Evolutionary conservation across 805 yeast genomes (phyloP).

Genomic region (Candida oleophila): DNA sequence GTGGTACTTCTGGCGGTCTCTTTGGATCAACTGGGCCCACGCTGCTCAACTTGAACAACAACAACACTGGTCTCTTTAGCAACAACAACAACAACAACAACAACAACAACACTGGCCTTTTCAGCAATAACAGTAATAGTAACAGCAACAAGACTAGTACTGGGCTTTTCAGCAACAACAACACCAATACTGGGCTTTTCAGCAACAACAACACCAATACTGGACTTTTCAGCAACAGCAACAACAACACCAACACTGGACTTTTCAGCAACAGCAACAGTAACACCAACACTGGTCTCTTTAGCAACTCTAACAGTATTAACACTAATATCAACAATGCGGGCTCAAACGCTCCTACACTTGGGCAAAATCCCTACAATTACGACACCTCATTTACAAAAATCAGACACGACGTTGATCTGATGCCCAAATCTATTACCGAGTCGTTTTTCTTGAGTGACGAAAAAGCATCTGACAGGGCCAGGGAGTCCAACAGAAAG

Average conservation of each 20-base stretch:
- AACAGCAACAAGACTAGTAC: conserved; percentile 5
- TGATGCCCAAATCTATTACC: conserved; percentile 36
- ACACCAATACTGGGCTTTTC: neutral
- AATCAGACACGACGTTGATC: conserved; percentile 15
- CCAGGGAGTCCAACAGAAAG: conserved; percentile 13
- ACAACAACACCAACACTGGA: conserved; percentile 4
- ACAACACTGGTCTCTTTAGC: neutral
- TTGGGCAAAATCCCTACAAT: conserved; percentile 27
- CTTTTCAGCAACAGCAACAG: neutral
- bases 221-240: conserved; percentile 10
- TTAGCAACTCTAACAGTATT: neutral
- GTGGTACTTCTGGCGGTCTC: conserved; percentile 12
- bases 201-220: conserved; percentile 6
- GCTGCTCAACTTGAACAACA: conserved; percentile 1
- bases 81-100: neutral
- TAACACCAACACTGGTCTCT: neutral
- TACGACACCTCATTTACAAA: conserved; percentile 22
- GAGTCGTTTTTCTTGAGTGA: conserved; percentile 20
- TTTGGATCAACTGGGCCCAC: conserved; percentile 17
- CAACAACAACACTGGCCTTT: conserved; percentile 2
- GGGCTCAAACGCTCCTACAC: neutral
- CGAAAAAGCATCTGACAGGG: neutral
- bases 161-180: neutral
- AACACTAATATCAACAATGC: conserved; percentile 6
- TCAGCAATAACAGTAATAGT: conserved; percentile 9